Conservation (phyloP, 1,284 basidiomycete genomes). For the Cerioporus squamosus region DNA sequence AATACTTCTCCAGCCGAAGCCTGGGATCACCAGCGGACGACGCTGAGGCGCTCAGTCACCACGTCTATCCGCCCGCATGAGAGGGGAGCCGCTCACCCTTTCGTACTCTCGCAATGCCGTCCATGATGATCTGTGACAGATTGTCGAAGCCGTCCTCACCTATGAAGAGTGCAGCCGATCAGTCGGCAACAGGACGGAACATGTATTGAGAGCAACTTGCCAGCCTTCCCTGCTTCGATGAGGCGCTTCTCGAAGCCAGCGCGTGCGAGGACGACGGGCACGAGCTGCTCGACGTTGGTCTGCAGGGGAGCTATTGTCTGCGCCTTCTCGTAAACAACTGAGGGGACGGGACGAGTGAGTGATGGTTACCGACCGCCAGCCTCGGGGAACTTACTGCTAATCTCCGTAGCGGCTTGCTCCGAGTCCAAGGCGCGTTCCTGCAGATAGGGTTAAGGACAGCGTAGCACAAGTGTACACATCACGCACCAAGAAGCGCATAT, state of each 20-base stretch:
- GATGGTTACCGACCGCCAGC: too few relatives aligned
- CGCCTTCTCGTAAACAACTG: constrained; percentile 64
- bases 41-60: constrained; percentile 31
- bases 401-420: constrained; percentile 31
- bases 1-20: constrained; percentile 81
- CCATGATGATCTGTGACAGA: constrained; percentile 59
- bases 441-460: neutral
- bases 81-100: constrained; percentile 44
- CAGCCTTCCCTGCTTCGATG: constrained; percentile 49
- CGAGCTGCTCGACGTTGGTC: constrained; percentile 66
- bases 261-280: constrained; percentile 68
- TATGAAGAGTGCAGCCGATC: constrained; percentile 15
- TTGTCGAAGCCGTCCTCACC: constrained; percentile 54
- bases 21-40: constrained; percentile 54
- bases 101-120: constrained; percentile 62
- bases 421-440: constrained; percentile 37
- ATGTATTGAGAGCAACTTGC: constrained; percentile 33
- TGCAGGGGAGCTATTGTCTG: constrained; percentile 57
- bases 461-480: neutral
- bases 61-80: neutral
- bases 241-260: constrained; percentile 66
- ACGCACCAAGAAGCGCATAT: constrained; percentile 67
- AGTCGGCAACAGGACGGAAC: neutral
- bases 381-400: constrained; percentile 25
- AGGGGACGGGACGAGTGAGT: constrained; percentile 2